Conservation (phyloP, 2,329 filamentous ascomycete species). For the Fusarium nanum region DNA sequence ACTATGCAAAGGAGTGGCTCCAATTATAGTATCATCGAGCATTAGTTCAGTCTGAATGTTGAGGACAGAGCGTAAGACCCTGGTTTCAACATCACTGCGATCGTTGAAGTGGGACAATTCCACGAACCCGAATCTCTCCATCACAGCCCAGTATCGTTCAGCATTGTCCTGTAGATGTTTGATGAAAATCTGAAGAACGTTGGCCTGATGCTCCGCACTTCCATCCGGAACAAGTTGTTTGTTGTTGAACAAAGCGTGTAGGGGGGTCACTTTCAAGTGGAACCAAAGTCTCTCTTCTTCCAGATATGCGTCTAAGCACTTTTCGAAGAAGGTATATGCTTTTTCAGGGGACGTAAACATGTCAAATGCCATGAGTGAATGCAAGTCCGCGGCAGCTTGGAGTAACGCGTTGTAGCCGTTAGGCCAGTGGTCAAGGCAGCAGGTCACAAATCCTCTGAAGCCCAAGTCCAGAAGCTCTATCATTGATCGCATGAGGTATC, state of each 20-base stretch:
- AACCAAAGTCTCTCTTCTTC: constrained; percentile 37
- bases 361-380: constrained; percentile 20
- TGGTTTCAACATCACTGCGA: neutral
- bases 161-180: constrained; percentile 31
- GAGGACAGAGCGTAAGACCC: constrained; percentile 27
- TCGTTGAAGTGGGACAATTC: neutral
- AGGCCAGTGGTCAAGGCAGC: constrained; percentile 39
- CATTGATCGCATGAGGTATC: constrained; percentile 12
- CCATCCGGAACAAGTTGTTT: neutral
- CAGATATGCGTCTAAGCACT: constrained; percentile 40
- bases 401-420: constrained; percentile 41
- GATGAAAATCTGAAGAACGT: constrained; percentile 28
- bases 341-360: constrained; percentile 20
- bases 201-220: constrained; percentile 5
- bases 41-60: constrained; percentile 22
- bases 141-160: constrained; percentile 34
- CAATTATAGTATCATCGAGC: neutral
- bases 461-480: constrained; percentile 38
- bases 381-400: constrained; percentile 26
- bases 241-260: constrained; percentile 34
- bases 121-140: constrained; percentile 20
- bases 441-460: constrained; percentile 32
- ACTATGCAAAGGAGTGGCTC: constrained; percentile 28
- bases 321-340: constrained; percentile 22
- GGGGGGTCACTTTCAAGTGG: constrained; percentile 23